Conservation (phyloP, 345 rosid species). For the Citrus mangshanensis region DNA sequence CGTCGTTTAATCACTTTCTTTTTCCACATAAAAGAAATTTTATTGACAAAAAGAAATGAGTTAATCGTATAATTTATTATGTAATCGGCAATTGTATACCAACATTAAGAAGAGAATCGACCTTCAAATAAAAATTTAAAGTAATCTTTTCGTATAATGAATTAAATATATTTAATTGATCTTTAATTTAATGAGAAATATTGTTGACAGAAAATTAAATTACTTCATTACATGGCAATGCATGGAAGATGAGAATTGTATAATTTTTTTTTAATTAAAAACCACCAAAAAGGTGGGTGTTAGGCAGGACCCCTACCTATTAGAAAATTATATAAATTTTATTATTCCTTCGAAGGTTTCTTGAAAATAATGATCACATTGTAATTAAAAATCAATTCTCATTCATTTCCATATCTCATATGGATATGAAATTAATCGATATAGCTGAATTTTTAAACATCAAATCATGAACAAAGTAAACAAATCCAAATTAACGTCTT, state of each 20-base stretch:
- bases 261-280: too few species aligned
- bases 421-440: too few species aligned
- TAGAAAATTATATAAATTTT: fast-evolving
- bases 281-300: fast-evolving
- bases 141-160: neutral
- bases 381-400: neutral
- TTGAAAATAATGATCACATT: too few species aligned
- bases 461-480: neutral
- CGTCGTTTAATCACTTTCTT: neutral
- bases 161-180: too few species aligned
- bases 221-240: neutral
- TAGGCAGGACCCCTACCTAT: fast-evolving
- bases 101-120: too few species aligned
- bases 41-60: neutral
- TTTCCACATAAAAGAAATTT: neutral
- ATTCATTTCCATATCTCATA: neutral
- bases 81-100: neutral
- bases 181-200: neutral
- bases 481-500: neutral
- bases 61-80: neutral
- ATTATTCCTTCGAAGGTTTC: too few species aligned
- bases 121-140: too few species aligned
- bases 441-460: neutral
- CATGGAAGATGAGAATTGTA: neutral
- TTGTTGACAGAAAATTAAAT: too few species aligned